Base-by-base conservation (phyloP, 1,139 yeast genomes). In the Kodamaea derodonti region DNA sequence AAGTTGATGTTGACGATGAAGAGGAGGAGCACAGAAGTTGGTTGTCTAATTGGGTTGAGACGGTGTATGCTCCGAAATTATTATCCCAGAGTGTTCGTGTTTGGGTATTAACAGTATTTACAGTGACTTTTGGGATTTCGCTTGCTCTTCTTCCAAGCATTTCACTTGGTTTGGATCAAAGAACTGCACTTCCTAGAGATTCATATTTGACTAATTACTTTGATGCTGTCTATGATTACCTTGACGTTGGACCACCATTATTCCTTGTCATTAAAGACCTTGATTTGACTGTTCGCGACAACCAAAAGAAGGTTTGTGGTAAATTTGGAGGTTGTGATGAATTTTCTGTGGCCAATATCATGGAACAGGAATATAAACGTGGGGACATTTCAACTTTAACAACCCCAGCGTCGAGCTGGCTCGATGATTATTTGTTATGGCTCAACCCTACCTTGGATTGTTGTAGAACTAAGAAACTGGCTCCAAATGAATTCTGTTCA, bases 191-290 rank as follows among this genome's bases (percentile, higher is more conserved):
- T 12, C 97, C 97, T 0, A 61, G 72, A 4, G 88, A 76, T 37
- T 88, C 97, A 0, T 86, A 88, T 49, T 62, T 92, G 48, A 79
- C 87, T 24, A 70, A 77, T 35, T 92, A 92, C 55, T 92, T 85
- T 60, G 66, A 82, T 43, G 88, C 92, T 33, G 68, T 88, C 11
- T 84, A 83, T 51, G 58, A 69, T 2, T 84, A 80, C 51, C 67
- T 92, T 40, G 81, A 84, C 43, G 84, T 84, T 3, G 98, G 97
- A 0, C 96, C 98, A 1, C 98, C 98, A 0, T 73, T 86, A 1
- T 92, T 84, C 51, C 84, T 87, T 56, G 90, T 92, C 22, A 77
- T 86, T 14, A 74, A 75, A 37, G 78, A 75, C 38, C 54, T 78
- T 34, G 82, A 86, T 49, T 65, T 84, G 2, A 84, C 94, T 0